A percentile compares a stretch with the other conserved stretches of the same genome.
Evolutionary conservation across 2,329 filamentous ascomycete genomes (phyloP).

Genomic region (Fusarium albidum): DNA sequence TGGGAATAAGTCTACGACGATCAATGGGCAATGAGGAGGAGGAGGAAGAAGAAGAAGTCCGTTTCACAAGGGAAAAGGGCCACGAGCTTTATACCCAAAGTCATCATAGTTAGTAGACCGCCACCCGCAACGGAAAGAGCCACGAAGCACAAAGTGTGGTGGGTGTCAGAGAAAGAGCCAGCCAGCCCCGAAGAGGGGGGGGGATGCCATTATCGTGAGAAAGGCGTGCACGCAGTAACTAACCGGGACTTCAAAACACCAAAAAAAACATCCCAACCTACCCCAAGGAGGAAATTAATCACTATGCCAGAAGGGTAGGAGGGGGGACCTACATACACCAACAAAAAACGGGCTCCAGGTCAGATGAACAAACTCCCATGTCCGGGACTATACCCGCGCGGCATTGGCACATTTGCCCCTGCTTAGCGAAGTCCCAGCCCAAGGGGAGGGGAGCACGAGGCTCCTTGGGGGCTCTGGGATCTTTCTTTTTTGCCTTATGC

Average conservation of each 20-base stretch:
- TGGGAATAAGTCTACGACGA: slow-evolving; percentile 4
- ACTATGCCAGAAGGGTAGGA: background rate
- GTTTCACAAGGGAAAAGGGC: background rate
- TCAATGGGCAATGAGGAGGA: slow-evolving; percentile 4
- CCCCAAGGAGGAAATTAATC: slow-evolving; percentile 6
- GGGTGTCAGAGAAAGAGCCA: slow-evolving; percentile 20
- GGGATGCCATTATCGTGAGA: slow-evolving; percentile 1
- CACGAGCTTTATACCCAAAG: slow-evolving; percentile 9
- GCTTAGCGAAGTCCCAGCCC: background rate
- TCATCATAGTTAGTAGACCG: slow-evolving; percentile 30
- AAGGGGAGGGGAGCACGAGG: background rate
- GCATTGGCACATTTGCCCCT: slow-evolving; percentile 3
- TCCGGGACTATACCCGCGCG: slow-evolving; percentile 17
- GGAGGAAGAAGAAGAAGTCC: background rate
- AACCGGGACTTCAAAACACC: slow-evolving; percentile 6
- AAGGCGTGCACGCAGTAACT: slow-evolving; percentile 32
- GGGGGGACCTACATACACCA: background rate
- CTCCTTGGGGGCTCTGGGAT: background rate
- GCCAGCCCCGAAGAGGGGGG: background rate
- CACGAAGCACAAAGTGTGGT: slow-evolving; percentile 16
- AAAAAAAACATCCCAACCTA: background rate
- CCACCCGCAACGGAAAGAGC: slow-evolving; percentile 27
- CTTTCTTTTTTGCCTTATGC: background rate
- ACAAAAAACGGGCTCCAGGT: slow-evolving; percentile 18
- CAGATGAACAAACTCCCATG: slow-evolving; percentile 33